Base-by-base conservation (phyloP, 179 eudicot genomes). In the Heliamphora pulchella region DNA sequence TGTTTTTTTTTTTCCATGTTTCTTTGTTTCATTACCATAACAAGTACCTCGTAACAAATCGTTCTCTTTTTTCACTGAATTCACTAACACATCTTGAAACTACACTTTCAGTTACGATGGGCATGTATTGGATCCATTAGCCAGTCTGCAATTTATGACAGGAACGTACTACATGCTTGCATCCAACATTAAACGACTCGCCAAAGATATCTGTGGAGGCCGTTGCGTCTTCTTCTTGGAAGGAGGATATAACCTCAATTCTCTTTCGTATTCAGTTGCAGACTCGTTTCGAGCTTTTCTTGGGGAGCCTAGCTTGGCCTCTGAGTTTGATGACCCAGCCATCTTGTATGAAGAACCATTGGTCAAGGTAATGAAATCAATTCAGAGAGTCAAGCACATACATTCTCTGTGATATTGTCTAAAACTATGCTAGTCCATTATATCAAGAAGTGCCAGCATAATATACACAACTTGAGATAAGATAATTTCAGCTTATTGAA, bases 171-270 rank as follows among this genome's bases (percentile, higher is more conserved):
- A 95, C 90, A 90, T 84, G 90, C 94, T 95, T 22, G 91, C 97
- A 47, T 87, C 91, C 0, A 88, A 80, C 84, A 93, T 95, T n/a
- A 90, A 91, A 80, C 92, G 91, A 74, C 87, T 95, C 0, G 94
- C 98, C n/a, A 91, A 85, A 86, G 95, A 93, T 46, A 78, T 93
- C 31, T 95, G 98, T 78, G 88, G 93, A 53, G 98, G 98, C 4
- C 97, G 98, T 3, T 95, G 98, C n/a, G 88, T 95, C 61, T 93
- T 93, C 84, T 94, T 94, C 89, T 76, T 94, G 83, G 98, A 94
- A 90, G 98, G 98, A 39, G 98, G 98, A 62, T 94, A 95, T 87
- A 93, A 95, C 79, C 97, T 95, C 66, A 64, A 85, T 43, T 89
- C 97, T 22, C 93, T 95, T 7, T 95, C 98, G 0, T 71, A 85